Base-by-base conservation (phyloP, 2,329 filamentous ascomycete genomes). In the Xylaria sp. region DNA sequence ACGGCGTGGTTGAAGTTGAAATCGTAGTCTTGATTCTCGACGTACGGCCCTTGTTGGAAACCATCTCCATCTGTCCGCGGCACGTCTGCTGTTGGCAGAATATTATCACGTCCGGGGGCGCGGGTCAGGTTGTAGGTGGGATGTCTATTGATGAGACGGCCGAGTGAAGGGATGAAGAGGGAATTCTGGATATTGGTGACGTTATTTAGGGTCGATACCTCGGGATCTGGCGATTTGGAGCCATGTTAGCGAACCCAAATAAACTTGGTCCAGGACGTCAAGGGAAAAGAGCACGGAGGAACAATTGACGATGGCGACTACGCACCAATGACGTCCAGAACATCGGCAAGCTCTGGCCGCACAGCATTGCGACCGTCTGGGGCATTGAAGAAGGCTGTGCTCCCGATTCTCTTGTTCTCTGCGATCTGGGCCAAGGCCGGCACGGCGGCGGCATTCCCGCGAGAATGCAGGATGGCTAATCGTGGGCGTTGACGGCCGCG, bases 161-260 rank as follows among this genome's bases (percentile, higher is more conserved):
- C 93, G n/a, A 96, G 83, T 70, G 94, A 90, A 0, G 93, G 93
- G 1, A 96, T 82, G 78, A 96, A 96, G 10, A 97, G 87, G 0
- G 93, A 96, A 77, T 97, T 97, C 74, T 96, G 93, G 22, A 97
- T 90, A 74, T 97, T 97, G 49, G 92, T 96, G 10, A 96, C 85
- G 15, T 92, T 95, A 0, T 92, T 93, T 3, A 97, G 81, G 0
- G 93, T 93, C 39, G 92, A 89, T 3, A 97, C 89, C 80, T 96
- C 92, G 47, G 93, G 92, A 73, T 96, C 93, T 94, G 70, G 31
- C 13, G 29, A 54, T 3, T 7, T 2, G 33, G 36, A 20, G 9
- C 31, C 25, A 6, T 42, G 36, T 55, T 20, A 55, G 53, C 7
- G 6, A 55, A 22, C 2, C 1, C 1, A 11, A 22, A 25, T 11